Evolutionary conservation across 805 yeast genomes (phyloP), one percentile per base, ranked within the genome.

Genomic region (Cyberlindnera xylosilytica): DNA sequence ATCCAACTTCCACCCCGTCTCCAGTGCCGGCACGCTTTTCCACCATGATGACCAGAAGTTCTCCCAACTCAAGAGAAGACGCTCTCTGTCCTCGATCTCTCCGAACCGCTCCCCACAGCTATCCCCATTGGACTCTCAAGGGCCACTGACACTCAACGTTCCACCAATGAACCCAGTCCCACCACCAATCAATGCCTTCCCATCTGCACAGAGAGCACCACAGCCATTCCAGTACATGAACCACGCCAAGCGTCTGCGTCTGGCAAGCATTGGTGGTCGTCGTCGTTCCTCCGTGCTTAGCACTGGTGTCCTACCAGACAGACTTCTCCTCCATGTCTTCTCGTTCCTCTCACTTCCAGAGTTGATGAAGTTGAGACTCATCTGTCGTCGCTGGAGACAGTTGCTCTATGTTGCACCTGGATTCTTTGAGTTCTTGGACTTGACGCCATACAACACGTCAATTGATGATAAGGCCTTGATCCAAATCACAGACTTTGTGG

Each of bases 311-410:
- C 62, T 84, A 24, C 81, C 88, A 0, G 90, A 83, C 57, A 64
- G 75, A 16, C 57, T 83, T 6, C 62, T 83, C 31, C 57, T 81
- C 20, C 64, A 65, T 44, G 72, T 81, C 1, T 81, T 85, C 49
- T 70, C 70, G 31, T 65, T 65, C 44, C 58, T 83, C 34, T 68
- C 74, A 8, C 64, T 85, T 22, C 81, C 79, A 1, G 74, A 72
- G n/a, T 61, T 81, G 44, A 78, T 83, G 84, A 74, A 70, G 51
- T 51, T 78, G 47, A 66, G 83, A 41, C 51, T 70, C 4, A 80
- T 83, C 29, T 78, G 84, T 58, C 66, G 74, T 45, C 72, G 82
- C 50, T 85, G 91, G 90, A 70, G 82, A 52, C 85, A 80, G 49
- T 61, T 85, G 27, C 61, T 83, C 15, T 74, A 73, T 44, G 70